These are phyloP conservation scores for Sclerotinia borealis DNA, from an alignment of 2,329 filamentous ascomycete species.

Conservation along the genomic window DNA sequence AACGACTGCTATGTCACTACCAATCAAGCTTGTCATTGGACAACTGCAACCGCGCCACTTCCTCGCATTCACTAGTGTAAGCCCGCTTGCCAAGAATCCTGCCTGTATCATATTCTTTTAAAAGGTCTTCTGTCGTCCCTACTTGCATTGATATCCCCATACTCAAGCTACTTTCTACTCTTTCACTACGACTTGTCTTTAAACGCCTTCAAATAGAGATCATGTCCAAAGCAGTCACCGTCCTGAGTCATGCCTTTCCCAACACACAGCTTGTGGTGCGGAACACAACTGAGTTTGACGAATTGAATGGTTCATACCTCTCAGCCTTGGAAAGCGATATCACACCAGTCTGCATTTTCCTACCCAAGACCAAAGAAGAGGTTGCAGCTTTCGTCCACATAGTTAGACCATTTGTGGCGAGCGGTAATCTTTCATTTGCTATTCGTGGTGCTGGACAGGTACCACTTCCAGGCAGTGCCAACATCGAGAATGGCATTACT, in stretches of 20 bases:
- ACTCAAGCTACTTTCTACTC: not conserved
- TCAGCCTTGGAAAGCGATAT: not conserved
- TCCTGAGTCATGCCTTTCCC: not conserved
- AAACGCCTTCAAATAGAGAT: not conserved
- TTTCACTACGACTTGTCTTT: not conserved
- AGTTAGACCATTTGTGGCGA: not conserved
- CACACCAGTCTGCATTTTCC: not conserved
- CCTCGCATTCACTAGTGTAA: not conserved
- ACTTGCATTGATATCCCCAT: not conserved
- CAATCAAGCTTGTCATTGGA: not conserved
- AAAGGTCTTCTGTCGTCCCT: not conserved
- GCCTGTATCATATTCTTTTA: not conserved
- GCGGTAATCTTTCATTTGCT: not conserved
- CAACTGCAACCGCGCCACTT: not conserved
- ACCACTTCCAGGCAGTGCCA: not conserved
- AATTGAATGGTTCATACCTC: conserved; percentile 4
- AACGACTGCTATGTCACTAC: not conserved
- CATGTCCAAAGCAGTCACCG: not conserved
- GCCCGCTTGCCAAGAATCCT: not conserved
- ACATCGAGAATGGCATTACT: conserved; percentile 7
- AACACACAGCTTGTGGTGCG: not conserved
- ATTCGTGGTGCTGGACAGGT: not conserved
- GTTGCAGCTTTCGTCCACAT: not conserved
- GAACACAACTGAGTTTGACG: conserved; percentile 1
- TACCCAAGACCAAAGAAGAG: not conserved